phyloP scores from a whole-genome alignment of 2,329 filamentous ascomycete genomes.

The Plenodomus lindquistii region DNA sequence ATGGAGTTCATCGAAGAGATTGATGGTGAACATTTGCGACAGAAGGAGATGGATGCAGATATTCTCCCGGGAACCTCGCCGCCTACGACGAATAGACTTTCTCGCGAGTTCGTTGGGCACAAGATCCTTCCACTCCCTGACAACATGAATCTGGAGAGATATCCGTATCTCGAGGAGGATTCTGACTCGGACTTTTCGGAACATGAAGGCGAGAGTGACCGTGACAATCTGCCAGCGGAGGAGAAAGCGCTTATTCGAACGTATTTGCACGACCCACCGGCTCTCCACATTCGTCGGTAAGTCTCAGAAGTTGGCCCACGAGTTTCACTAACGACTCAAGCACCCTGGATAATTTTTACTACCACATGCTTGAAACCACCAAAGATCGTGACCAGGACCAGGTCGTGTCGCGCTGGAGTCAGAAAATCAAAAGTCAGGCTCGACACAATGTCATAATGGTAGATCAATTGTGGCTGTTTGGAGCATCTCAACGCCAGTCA shows the following conservation, averaged over 20 bases:
- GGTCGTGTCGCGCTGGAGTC: conserved; percentile 11
- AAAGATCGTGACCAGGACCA: conserved; percentile 11
- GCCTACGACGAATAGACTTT: not conserved
- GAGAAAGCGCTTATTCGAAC: conserved; percentile 10
- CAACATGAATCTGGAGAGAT: not conserved
- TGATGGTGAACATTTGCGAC: not conserved
- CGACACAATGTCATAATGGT: conserved; percentile 13
- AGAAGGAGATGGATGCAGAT: not conserved
- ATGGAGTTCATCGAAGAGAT: not conserved
- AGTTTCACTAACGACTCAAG: not conserved
- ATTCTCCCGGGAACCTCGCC: not conserved
- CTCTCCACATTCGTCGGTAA: conserved; percentile 14
- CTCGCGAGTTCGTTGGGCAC: not conserved
- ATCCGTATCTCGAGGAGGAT: conserved; percentile 2
- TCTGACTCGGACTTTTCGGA: conserved; percentile 1
- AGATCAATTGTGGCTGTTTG: conserved; percentile 14
- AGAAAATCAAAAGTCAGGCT: not conserved
- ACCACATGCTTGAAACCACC: conserved; percentile 15
- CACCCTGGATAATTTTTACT: conserved; percentile 15
- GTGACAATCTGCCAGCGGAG: conserved; percentile 11
- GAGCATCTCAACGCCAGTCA: not conserved
- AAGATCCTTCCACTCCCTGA: not conserved
- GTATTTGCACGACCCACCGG: conserved; percentile 10
- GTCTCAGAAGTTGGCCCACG: not conserved
- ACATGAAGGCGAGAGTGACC: not conserved